Evolutionary conservation across 345 rosid species (phyloP).

Genomic region (Rubroshorea leprosula): DNA sequence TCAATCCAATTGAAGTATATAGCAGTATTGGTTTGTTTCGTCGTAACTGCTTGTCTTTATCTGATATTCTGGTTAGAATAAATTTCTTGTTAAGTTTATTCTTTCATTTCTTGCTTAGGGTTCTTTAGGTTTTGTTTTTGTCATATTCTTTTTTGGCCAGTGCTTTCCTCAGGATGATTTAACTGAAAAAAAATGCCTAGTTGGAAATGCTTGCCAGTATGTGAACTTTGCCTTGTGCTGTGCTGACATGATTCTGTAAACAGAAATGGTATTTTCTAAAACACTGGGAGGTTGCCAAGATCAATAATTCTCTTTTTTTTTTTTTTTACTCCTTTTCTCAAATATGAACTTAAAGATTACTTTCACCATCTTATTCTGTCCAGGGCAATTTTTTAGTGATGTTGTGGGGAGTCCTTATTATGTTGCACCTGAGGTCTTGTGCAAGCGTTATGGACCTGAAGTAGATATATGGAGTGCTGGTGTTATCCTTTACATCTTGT

Average conservation of each 20-base stretch:
- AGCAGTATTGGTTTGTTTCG: conserved; percentile 1
- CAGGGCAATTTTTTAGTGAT: conserved; percentile 76
- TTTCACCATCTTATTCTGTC: conserved; percentile 15
- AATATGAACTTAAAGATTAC: conserved; percentile 2
- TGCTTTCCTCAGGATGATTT: no score
- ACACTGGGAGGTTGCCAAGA: background rate
- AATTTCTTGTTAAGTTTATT: background rate
- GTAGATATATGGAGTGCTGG: conserved; percentile 96
- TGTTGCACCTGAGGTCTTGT: conserved; percentile 95
- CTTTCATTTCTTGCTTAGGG: background rate
- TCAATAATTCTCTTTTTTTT: background rate
- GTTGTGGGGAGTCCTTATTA: conserved; percentile 98
- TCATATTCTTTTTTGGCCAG: no score
- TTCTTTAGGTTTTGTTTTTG: background rate
- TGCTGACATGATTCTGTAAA: background rate
- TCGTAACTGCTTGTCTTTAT: background rate
- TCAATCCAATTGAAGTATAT: background rate
- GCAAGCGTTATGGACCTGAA: conserved; percentile 84
- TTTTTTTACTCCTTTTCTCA: conserved; percentile 4
- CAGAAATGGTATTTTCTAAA: background rate
- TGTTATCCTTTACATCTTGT: conserved; percentile 89
- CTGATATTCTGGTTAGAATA: background rate
- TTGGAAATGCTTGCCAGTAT: background rate
- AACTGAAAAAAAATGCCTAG: no score
- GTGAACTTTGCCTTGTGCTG: background rate